Base-by-base conservation (phyloP, 148 eudicot species). In the Rhododendron ovatum region DNA sequence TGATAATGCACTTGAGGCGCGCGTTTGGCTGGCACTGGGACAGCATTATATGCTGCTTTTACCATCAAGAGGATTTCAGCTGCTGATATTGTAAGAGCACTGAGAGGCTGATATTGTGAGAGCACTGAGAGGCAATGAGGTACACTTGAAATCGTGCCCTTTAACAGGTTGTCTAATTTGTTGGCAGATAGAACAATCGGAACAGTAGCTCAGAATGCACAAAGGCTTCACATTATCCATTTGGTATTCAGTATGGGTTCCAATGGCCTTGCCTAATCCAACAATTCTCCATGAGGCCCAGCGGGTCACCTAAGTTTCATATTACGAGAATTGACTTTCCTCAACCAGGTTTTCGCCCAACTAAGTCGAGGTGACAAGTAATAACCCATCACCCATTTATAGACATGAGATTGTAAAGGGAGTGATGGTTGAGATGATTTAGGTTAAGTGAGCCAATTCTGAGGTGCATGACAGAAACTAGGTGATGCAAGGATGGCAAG, bases 201-300 rank as follows among this genome's bases (percentile, higher is more conserved):
- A 33, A 89, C 90, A 57, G 53, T 89, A 59, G 91, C 91, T 13
- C 43, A 85, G 67, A 83, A 65, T 2, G 86, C 92, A 53, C 81
- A 89, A n/a, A 89, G 80, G 47, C 88, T 92, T 15, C 94, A 92
- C 78, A 88, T 92, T 8, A 89, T 95, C 39, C 93, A 93, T 90
- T 90, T 93, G 94, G 94, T 10, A 92, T 93, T 43, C 86, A 86
- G 43, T 87, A 91, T 65, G 95, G 96, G 1, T 91, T 91, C 78
- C 94, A 93, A 83, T 92, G 94, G 93, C 98, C 94, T 6, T 88
- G 91, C 78, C 88, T 92, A 5, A 90, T 94, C 35, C 92, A 94
- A 51, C 84, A 39, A 50, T 89, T 95, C 17, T 90, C 95, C 0
- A 26, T 47, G 20, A 88, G 91, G 82, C 83, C 87, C 12, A 89